Base-by-base conservation (phyloP, 139 green algal genomes). In the Asterochloris erici region DNA sequence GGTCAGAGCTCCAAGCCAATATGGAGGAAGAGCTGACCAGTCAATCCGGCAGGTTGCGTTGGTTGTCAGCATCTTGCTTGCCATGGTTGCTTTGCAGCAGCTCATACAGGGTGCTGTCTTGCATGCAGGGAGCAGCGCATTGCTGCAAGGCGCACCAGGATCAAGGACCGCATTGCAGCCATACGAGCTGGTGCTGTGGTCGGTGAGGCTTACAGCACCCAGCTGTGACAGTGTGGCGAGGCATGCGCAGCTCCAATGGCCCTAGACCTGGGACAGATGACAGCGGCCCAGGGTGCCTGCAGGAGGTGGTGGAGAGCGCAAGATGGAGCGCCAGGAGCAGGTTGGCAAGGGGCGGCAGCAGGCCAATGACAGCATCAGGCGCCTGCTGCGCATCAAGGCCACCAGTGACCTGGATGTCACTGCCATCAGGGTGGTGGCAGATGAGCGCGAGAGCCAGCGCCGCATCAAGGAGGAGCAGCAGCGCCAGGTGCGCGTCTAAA, bases 281-380 rank as follows among this genome's bases (percentile, higher is more conserved):
- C 66, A 71, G 10, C 6, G 66, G 19, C 21, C 66, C 19, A 71
- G 66, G 1, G 66, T 21, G 21, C 66, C 9, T 71, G 66, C 19
- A 71, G 19, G 19, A 26, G n/a, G 14, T 14, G n/a, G 62, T 74
- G 63, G 77, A 69, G 76, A 80, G 19, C 24, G 68, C 24, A 70
- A 80, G 24, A 27, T n/a, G 68, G 76, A 28, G 23, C 29, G 76
- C 76, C 68, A 80, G 60, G 76, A 84, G 64, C 76, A 83, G 75
- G 68, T 81, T 63, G 87, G 85, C 73, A 92, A 92, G 74, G 89
- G 90, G 6, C 88, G 88, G 62, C 91, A 94, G 82, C 92, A 95
- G 68, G 87, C 94, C 6, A 86, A 93, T 54, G 91, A 95, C 26
- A 91, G 84, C 85, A 89, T 87, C 61, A 83, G 89, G 26, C 82